Evolutionary conservation across 2,329 filamentous ascomycete species (phyloP).

Genomic region (Bipolaris sorokiniana): DNA sequence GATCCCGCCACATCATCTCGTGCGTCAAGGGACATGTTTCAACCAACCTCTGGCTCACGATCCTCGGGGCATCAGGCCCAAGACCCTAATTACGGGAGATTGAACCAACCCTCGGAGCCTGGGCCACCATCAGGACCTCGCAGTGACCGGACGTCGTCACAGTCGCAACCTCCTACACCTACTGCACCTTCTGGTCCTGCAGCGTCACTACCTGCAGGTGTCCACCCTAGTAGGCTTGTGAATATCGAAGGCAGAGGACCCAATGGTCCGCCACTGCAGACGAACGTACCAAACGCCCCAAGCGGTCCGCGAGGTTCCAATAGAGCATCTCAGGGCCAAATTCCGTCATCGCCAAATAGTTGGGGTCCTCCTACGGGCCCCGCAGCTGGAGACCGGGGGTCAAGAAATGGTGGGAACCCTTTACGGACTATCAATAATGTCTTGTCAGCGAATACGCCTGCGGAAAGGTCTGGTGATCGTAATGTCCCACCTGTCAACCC

Average conservation of each 20-base stretch:
- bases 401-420: constrained; percentile 32
- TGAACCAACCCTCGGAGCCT: constrained; percentile 57
- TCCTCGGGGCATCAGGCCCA: constrained; percentile 46
- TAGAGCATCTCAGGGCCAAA: constrained; percentile 32
- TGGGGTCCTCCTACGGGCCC: constrained; percentile 46
- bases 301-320: constrained; percentile 44
- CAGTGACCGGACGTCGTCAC: constrained; percentile 42
- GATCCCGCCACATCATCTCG: constrained; percentile 34
- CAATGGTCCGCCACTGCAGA: constrained; percentile 36
- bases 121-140: constrained; percentile 62
- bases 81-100: constrained; percentile 57
- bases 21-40: constrained; percentile 50
- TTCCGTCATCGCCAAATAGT: constrained; percentile 37
- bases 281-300: constrained; percentile 41
- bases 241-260: constrained; percentile 44
- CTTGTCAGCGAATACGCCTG: constrained; percentile 34
- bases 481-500: constrained; percentile 22
- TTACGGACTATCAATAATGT: constrained; percentile 41
- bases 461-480: constrained; percentile 29
- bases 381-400: constrained; percentile 35
- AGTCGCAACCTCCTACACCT: constrained; percentile 34
- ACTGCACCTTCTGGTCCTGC: constrained; percentile 44
- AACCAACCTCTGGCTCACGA: constrained; percentile 42
- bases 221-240: constrained; percentile 62
- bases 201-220: constrained; percentile 51